A percentile compares a stretch with the other conserved stretches of the same genome.
phyloP scores from a whole-genome alignment of 805 yeast species.

The Zygoascus flipseniorum region DNA sequence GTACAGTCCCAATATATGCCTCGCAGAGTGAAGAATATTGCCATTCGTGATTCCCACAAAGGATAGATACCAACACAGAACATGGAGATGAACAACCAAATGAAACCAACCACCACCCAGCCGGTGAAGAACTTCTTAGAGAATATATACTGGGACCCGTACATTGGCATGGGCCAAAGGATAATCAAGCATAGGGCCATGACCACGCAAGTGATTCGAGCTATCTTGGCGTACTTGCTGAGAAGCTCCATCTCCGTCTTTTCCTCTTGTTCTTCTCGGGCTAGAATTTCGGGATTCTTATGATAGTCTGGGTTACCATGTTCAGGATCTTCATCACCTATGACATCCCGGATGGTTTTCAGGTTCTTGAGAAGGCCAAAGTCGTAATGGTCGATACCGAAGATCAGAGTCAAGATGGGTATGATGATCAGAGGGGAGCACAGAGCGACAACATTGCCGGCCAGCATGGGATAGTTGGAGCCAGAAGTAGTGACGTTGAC shows the following conservation, averaged over 20 bases:
- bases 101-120: conserved; percentile 74
- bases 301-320: conserved; percentile 26
- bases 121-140: conserved; percentile 75
- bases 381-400: conserved; percentile 67
- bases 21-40: conserved; percentile 53
- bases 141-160: conserved; percentile 69
- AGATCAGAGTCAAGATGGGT: conserved; percentile 55
- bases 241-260: conserved; percentile 48
- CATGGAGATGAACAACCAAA: conserved; percentile 56
- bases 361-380: conserved; percentile 56
- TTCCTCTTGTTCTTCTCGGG: conserved; percentile 20
- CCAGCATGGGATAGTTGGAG: conserved; percentile 78
- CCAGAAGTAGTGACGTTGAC: conserved; percentile 67
- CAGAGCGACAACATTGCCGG: conserved; percentile 80
- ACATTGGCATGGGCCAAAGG: conserved; percentile 94
- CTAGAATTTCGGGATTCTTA: conserved; percentile 34
- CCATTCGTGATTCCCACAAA: conserved; percentile 62
- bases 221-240: conserved; percentile 49
- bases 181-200: conserved; percentile 58
- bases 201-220: conserved; percentile 49
- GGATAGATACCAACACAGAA: conserved; percentile 62
- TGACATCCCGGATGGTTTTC: conserved; percentile 56
- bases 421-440: conserved; percentile 59
- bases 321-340: conserved; percentile 35
- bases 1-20: conserved; percentile 82